A percentile compares a stretch with the other conserved stretches of the same genome.
These are phyloP conservation scores for Primulina eburnea DNA, from an alignment of 257 asterid species.

Conservation along the genomic window DNA sequence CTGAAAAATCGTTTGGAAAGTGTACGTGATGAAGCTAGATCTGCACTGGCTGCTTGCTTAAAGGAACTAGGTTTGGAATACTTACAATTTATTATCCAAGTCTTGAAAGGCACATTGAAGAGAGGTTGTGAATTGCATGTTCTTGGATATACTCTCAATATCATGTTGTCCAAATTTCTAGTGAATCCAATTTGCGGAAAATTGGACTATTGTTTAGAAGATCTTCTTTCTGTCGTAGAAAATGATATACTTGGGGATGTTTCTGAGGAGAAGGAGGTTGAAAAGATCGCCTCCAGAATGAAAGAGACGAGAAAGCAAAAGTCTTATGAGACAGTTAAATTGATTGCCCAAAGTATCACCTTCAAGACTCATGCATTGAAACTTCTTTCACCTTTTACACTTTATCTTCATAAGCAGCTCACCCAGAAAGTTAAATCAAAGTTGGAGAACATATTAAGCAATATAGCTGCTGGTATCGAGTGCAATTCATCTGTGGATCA, in stretches of 20 bases:
- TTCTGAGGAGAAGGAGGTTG: slow-evolving; percentile 95
- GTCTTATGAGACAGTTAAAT: slow-evolving; percentile 79
- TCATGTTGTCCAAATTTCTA: slow-evolving; percentile 61
- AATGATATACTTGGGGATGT: slow-evolving; percentile 87
- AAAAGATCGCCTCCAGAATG: slow-evolving; percentile 89
- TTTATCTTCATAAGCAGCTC: slow-evolving; percentile 62
- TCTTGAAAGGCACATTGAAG: slow-evolving; percentile 64
- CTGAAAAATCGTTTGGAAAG: slow-evolving; percentile 77
- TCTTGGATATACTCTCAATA: slow-evolving; percentile 78
- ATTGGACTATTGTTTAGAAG: slow-evolving; percentile 77
- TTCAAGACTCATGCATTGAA: slow-evolving; percentile 46
- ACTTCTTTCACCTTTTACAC: slow-evolving; percentile 18
- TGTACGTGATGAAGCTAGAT: slow-evolving; percentile 86
- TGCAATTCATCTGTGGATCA: slow-evolving; percentile 71
- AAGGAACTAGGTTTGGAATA: slow-evolving; percentile 86
- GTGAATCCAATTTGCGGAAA: slow-evolving; percentile 50
- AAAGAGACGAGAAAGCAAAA: slow-evolving; percentile 88
- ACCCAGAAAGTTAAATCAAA: slow-evolving; percentile 63
- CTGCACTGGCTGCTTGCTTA: slow-evolving; percentile 80
- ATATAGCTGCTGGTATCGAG: slow-evolving; percentile 75
- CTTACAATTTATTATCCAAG: slow-evolving; percentile 73
- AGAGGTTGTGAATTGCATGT: slow-evolving; percentile 89
- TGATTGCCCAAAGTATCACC: slow-evolving; percentile 71
- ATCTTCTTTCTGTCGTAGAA: slow-evolving; percentile 63
- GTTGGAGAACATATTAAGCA: slow-evolving; percentile 73